phyloP scores from a whole-genome alignment of 176 grass and related monocot genomes.

The Secale cereale region DNA sequence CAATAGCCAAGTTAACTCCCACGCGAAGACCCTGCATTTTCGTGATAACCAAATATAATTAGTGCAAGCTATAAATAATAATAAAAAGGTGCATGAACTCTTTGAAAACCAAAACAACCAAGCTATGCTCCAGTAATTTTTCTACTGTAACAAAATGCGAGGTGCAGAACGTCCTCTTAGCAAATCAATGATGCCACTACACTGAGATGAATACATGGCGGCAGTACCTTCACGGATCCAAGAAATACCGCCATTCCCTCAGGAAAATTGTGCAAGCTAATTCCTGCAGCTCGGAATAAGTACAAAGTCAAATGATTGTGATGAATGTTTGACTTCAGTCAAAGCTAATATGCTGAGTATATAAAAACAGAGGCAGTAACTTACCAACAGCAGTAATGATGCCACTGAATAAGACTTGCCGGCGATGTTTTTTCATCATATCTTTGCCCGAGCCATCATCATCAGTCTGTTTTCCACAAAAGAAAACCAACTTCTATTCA shows the following conservation, averaged over 20 bases:
- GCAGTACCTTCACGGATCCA: slow-evolving; percentile 88
- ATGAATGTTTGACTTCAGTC: too few species aligned
- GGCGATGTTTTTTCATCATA: slow-evolving; percentile 83
- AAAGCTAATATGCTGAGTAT: too few species aligned
- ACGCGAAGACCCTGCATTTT: slow-evolving; percentile 84
- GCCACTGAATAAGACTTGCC: slow-evolving; percentile 88
- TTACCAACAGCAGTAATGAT: slow-evolving; percentile 96
- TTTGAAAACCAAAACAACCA: slow-evolving; percentile 8
- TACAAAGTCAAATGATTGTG: slow-evolving; percentile 14
- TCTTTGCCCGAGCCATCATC: slow-evolving; percentile 81
- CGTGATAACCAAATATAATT: slow-evolving; percentile 16
- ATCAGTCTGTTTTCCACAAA: slow-evolving; percentile 55
- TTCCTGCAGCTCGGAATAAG: slow-evolving; percentile 58
- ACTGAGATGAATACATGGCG: slow-evolving; percentile 14
- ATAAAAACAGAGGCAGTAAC: not conserved
- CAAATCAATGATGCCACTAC: not conserved
- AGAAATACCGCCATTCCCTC: slow-evolving; percentile 97
- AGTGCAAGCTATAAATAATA: slow-evolving; percentile 6
- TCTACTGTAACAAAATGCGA: slow-evolving; percentile 10
- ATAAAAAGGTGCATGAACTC: not conserved
- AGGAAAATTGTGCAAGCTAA: slow-evolving; percentile 91
- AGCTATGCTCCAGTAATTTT: not conserved
- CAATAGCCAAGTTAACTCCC: slow-evolving; percentile 87
- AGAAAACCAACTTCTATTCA: slow-evolving; percentile 37
- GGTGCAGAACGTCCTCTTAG: not conserved